Conservation (phyloP, 1,139 yeast genomes). For the Taphrina communis region DNA sequence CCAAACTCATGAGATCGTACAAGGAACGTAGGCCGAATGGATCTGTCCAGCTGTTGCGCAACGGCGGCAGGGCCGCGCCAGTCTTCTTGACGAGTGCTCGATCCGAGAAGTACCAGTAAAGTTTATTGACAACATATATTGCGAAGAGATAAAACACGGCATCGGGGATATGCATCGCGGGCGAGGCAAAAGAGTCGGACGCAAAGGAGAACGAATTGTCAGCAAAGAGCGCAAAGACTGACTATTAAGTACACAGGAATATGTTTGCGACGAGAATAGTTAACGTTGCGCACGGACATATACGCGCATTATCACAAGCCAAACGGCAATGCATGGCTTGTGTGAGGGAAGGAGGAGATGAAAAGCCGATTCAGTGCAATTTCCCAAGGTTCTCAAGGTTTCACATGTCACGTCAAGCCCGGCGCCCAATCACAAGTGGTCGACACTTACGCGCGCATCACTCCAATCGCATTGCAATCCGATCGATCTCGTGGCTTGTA, state of each 20-base stretch:
- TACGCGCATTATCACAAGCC: too few relatives aligned
- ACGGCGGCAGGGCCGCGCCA: neutral
- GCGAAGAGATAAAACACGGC: slow-evolving; percentile 7
- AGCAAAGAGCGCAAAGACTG: too few relatives aligned
- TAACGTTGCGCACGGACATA: too few relatives aligned
- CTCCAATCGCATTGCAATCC: neutral
- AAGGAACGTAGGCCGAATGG: slow-evolving; percentile 8
- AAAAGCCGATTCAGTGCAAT: neutral
- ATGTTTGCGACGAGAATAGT: too few relatives aligned
- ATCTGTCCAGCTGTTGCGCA: slow-evolving; percentile 4
- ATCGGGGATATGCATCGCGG: neutral
- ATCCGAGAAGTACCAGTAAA: slow-evolving; percentile 16
- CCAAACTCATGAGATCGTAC: slow-evolving; percentile 1
- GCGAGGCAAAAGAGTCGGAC: too few relatives aligned
- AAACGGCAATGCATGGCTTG: neutral
- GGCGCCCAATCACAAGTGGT: neutral
- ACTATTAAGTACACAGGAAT: too few relatives aligned
- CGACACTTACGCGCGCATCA: neutral
- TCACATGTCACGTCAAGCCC: slow-evolving; percentile 4
- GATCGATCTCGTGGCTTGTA: too few relatives aligned
- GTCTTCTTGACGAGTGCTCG: slow-evolving; percentile 11
- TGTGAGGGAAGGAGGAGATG: neutral
- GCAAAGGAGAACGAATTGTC: too few relatives aligned
- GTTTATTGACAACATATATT: slow-evolving; percentile 1
- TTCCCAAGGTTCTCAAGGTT: neutral